Evolutionary conservation across 257 asterid genomes (phyloP), one percentile per base, ranked within the genome.

Genomic region (Forsythia viridissima): DNA sequence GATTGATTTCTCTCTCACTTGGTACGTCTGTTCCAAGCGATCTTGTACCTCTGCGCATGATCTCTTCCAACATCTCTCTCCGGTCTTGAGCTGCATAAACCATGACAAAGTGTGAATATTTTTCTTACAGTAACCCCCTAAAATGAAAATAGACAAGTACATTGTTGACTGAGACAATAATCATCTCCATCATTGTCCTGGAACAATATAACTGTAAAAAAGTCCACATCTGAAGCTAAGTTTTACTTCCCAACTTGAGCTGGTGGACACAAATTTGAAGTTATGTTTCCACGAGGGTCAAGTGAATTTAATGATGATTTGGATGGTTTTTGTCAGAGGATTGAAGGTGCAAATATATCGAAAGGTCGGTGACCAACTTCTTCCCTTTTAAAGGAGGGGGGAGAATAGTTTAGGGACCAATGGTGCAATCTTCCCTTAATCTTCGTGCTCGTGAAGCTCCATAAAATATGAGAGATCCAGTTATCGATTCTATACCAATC

Each of bases 11-110:
- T 86, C 97, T 85, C 86, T 93, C 98, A 46, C 94, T 93, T n/a
- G 99, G 99, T 75, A 96, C 97, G 36, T 96, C 99, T 18, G 92
- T 83, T 80, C 99, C 99, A 4, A 93, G 96, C 4, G 97, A 86
- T 65, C 97, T 91, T 38, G 96, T 86, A 43, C 99, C 99, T 82
- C 76, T 91, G 13, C 97, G 97, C 99, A 96, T 96, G 82, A 96
- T 92, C 84, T 92, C 99, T 88, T 91, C 97, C 81, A 96, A 69
- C 97, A 96, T 81, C 75, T 92, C 97, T 77, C 96, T 86, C 84
- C 99, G 86, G 82, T 94, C 99, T 89, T 94, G 96, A 74, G 98
- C 99, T 95, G 98, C 87, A 81, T 41, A 75, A 46, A 71, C 61
- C 82, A 80, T 21, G 69, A 72, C 15, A 34, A 66, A 77, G 57